Conservation (phyloP, 495 filamentous ascomycete genomes). For the Xeromyces bisporus region DNA sequence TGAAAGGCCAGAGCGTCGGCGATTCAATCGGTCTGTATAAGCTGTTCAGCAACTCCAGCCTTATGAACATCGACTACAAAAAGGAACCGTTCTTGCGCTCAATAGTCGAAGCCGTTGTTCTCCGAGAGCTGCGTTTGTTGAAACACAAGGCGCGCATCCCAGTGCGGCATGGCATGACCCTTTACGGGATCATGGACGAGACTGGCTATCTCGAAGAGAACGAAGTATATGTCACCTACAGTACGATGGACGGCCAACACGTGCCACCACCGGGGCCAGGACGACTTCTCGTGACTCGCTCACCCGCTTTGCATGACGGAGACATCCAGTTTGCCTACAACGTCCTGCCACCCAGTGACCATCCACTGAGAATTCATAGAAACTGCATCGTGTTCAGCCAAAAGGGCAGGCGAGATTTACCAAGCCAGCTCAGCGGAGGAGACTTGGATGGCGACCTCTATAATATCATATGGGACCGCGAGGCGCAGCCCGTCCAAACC, state of each 20-base stretch:
- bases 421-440: conserved; percentile 59
- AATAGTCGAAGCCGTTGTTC: conserved; percentile 45
- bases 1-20: conserved; percentile 38
- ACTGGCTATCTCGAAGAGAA: conserved; percentile 44
- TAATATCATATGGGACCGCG: conserved; percentile 51
- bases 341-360: conserved; percentile 34
- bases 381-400: conserved; percentile 71
- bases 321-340: conserved; percentile 52
- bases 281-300: conserved; percentile 44
- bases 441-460: conserved; percentile 74
- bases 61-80: conserved; percentile 40
- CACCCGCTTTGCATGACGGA: conserved; percentile 63
- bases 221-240: conserved; percentile 10
- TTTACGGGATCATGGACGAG: conserved; percentile 76
- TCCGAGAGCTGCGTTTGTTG: conserved; percentile 48
- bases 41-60: conserved; percentile 37
- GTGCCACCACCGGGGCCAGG: conserved; percentile 7
- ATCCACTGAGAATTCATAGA: conserved; percentile 38
- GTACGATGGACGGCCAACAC: conserved; percentile 4
- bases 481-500: conserved; percentile 20
- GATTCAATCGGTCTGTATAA: conserved; percentile 35
- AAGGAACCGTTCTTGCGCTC: conserved; percentile 46
- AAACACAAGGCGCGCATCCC: conserved; percentile 64
- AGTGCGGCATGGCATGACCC: conserved; percentile 45
- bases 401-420: conserved; percentile 51